Evolutionary conservation across 306 rosid genomes (phyloP).

Genomic region (Lupinus albus): DNA sequence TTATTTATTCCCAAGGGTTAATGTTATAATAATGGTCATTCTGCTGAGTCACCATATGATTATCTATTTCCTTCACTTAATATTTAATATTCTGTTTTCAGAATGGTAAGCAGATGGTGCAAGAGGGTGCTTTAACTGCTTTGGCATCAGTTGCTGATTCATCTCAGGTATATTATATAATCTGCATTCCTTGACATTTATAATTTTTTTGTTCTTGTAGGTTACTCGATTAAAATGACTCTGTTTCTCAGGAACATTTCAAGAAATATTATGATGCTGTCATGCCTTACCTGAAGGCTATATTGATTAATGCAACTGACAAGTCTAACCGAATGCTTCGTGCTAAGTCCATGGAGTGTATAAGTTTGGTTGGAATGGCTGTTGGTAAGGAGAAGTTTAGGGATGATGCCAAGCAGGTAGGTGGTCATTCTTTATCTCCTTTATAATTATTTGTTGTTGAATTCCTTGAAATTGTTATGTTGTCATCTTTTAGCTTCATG

Average conservation of each 20-base stretch:
- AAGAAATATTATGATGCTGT: constrained; percentile 95
- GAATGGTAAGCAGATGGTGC: constrained; percentile 99
- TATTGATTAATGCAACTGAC: constrained; percentile 92
- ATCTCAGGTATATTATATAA: constrained; percentile 73
- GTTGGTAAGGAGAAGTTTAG: constrained; percentile 97
- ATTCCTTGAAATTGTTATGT: constrained; percentile 17
- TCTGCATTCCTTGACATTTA: constrained; percentile 1
- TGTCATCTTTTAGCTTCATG: constrained; percentile 11
- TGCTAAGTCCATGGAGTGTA: constrained; percentile 99
- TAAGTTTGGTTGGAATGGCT: constrained; percentile 99
- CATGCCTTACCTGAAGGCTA: constrained; percentile 94
- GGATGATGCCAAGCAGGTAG: constrained; percentile 97
- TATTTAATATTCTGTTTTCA: constrained; percentile 44
- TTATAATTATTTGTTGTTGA: neutral
- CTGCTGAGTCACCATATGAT: constrained; percentile 3
- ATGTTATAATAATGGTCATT: constrained; percentile 18
- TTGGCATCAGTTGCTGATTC: constrained; percentile 99
- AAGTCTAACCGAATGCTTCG: constrained; percentile 99
- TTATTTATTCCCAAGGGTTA: neutral
- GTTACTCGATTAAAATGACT: constrained; percentile 33
- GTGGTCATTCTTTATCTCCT: neutral
- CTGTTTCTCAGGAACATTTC: constrained; percentile 78
- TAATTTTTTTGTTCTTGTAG: constrained; percentile 32
- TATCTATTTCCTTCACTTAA: neutral
- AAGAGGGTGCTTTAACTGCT: constrained; percentile 98